phyloP scores from a whole-genome alignment of 2,329 filamentous ascomycete species.

The Aquanectria penicillioides region DNA sequence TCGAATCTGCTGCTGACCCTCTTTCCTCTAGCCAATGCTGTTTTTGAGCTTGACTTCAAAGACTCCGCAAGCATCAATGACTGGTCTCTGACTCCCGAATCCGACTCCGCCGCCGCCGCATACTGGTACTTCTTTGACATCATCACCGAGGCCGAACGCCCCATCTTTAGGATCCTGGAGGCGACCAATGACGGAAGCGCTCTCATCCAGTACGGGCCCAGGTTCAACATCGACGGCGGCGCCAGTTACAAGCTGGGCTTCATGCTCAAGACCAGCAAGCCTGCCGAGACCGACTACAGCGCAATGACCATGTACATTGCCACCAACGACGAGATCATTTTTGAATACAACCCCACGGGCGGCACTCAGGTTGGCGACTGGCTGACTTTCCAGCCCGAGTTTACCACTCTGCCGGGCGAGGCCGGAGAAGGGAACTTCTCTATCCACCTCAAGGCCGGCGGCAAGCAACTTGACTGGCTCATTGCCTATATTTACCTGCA shows the following conservation, averaged over 20 bases:
- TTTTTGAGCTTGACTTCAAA: background rate
- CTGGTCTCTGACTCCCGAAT: background rate
- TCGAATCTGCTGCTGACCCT: background rate
- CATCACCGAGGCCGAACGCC: background rate
- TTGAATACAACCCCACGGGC: background rate
- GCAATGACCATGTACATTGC: background rate
- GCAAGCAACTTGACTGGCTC: background rate
- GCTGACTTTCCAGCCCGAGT: background rate
- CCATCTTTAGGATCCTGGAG: background rate
- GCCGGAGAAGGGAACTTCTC: background rate
- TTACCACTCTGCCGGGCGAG: background rate
- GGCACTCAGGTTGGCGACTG: background rate
- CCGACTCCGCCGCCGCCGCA: background rate
- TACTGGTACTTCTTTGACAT: background rate
- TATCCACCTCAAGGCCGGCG: background rate
- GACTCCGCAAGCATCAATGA: background rate
- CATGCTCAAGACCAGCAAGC: background rate
- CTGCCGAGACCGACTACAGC: background rate
- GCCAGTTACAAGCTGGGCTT: background rate
- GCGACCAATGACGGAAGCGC: background rate
- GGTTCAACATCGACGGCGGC: background rate
- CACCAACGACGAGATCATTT: background rate
- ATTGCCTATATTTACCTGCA: slow-evolving; percentile 1
- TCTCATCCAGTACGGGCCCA: background rate
- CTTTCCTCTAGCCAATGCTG: background rate